Conservation (phyloP, 805 yeast species). For the Pichia scutulata region DNA sequence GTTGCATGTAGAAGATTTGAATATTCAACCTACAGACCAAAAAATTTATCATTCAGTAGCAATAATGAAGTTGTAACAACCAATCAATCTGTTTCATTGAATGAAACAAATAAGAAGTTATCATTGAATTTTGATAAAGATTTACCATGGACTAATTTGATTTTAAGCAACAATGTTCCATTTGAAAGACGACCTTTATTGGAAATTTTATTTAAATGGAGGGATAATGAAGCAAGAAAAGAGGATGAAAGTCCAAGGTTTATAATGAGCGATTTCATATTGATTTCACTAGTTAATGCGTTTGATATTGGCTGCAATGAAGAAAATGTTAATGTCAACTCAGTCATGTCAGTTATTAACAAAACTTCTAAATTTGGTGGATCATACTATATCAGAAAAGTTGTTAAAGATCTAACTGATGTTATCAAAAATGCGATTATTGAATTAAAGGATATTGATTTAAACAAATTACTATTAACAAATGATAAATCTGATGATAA, state of each 20-base stretch:
- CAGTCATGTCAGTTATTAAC: slow-evolving; percentile 42
- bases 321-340: slow-evolving; percentile 47
- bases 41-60: slow-evolving; percentile 11
- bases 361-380: slow-evolving; percentile 39
- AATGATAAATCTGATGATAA: slow-evolving; percentile 11
- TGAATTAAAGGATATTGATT: slow-evolving; percentile 13
- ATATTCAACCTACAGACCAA: slow-evolving; percentile 58
- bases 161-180: slow-evolving; percentile 60
- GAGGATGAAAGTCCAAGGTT: slow-evolving; percentile 81
- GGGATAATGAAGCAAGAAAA: slow-evolving; percentile 67
- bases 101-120: slow-evolving; percentile 18
- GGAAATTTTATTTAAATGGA: slow-evolving; percentile 66
- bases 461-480: slow-evolving; percentile 32
- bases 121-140: slow-evolving; percentile 40
- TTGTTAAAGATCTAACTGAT: slow-evolving; percentile 51
- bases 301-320: slow-evolving; percentile 31
- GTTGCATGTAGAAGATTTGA: slow-evolving; percentile 82
- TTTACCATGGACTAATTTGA: slow-evolving; percentile 57
- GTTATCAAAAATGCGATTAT: slow-evolving; percentile 39
- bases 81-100: slow-evolving; percentile 23
- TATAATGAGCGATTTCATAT: slow-evolving; percentile 73
- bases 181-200: slow-evolving; percentile 45
- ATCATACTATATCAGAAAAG: slow-evolving; percentile 37
- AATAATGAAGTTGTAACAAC: slow-evolving; percentile 24
- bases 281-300: slow-evolving; percentile 45